These are phyloP conservation scores for Eucalyptus viminalis DNA, from an alignment of 345 rosid species.

Conservation along the genomic window DNA sequence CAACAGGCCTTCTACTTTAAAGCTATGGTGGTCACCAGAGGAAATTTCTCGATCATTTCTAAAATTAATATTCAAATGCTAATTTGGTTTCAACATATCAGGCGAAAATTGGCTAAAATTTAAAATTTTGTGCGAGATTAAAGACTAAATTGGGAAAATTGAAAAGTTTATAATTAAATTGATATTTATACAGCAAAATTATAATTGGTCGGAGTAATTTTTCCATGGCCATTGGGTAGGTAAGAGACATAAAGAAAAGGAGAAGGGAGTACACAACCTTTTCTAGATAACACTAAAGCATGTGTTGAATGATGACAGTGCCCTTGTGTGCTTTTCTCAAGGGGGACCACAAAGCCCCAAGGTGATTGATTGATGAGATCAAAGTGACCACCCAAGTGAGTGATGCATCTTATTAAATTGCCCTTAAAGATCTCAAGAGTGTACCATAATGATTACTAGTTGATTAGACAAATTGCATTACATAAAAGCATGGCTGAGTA, in stretches of 20 bases:
- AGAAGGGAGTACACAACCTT: not conserved
- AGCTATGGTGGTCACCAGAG: not conserved
- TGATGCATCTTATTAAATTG: not conserved
- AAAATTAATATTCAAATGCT: not conserved
- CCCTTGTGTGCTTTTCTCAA: not conserved
- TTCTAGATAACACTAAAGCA: not conserved
- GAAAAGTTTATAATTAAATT: not conserved
- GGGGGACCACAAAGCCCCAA: not conserved
- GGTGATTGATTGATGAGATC: not conserved
- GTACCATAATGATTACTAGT: not conserved
- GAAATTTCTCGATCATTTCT: not conserved
- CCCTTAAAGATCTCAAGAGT: not conserved
- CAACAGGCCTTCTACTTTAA: not conserved
- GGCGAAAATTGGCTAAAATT: fast-evolving
- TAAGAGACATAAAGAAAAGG: not conserved
- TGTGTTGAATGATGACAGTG: not conserved
- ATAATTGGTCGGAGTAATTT: not conserved
- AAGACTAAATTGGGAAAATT: not conserved
- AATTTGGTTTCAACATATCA: fast-evolving
- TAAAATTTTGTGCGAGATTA: fast-evolving
- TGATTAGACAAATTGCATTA: not conserved
- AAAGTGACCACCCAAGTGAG: not conserved
- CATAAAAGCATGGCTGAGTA: not conserved
- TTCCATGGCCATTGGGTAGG: not conserved
- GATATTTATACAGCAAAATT: fast-evolving